Conservation (phyloP, 148 eudicot genomes). For the Drosera capensis region DNA sequence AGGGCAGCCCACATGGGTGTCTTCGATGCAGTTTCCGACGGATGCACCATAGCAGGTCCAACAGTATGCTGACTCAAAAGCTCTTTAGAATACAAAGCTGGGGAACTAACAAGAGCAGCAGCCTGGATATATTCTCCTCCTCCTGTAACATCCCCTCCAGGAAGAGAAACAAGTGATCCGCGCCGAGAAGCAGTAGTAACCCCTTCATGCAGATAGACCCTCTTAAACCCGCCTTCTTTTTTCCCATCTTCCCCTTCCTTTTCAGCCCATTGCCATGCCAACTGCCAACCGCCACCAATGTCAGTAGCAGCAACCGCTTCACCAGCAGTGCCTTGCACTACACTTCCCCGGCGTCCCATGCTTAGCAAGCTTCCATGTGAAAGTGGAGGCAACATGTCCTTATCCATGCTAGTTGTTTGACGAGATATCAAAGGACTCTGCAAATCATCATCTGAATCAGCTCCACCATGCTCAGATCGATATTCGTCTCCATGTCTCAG, state of each 20-base stretch:
- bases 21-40: slow-evolving; percentile 28
- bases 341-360: slow-evolving; percentile 45
- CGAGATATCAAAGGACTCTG: slow-evolving; percentile 54
- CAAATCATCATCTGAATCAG: slow-evolving; percentile 46
- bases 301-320: slow-evolving; percentile 28
- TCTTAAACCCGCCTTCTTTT: slow-evolving; percentile 34
- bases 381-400: slow-evolving; percentile 23
- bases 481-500: slow-evolving; percentile 28
- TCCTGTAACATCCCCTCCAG: slow-evolving; percentile 25
- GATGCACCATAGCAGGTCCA: slow-evolving; percentile 56
- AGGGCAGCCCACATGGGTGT: slow-evolving; percentile 46
- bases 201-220: slow-evolving; percentile 42
- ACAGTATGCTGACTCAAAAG: slow-evolving; percentile 31
- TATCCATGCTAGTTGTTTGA: slow-evolving; percentile 45
- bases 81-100: slow-evolving; percentile 36
- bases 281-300: slow-evolving; percentile 78
- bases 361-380: slow-evolving; percentile 29
- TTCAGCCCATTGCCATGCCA: slow-evolving; percentile 43
- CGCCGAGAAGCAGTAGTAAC: slow-evolving; percentile 25
- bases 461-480: slow-evolving; percentile 22
- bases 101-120: slow-evolving; percentile 40
- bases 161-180: slow-evolving; percentile 43
- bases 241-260: slow-evolving; percentile 44
- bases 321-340: slow-evolving; percentile 29
- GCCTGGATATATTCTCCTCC: slow-evolving; percentile 31